Conservation (phyloP, 2,329 filamentous ascomycete genomes). For the Aspergillus niger region DNA sequence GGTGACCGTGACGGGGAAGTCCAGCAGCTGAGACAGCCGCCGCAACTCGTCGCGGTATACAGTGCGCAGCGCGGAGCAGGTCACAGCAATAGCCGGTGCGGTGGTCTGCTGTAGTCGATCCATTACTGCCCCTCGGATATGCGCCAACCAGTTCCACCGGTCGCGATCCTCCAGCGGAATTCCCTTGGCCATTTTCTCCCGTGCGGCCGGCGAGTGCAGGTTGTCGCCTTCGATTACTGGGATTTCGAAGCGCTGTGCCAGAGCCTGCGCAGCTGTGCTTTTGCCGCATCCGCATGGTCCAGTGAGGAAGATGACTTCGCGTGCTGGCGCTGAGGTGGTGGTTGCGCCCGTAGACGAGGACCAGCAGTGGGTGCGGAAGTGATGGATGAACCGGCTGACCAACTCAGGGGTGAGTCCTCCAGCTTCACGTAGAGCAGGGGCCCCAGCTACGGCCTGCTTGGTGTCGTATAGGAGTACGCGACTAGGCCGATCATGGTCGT, state of each 20-base stretch:
- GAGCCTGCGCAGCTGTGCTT: constrained; percentile 52
- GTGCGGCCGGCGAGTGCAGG: constrained; percentile 53
- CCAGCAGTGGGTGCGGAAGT: constrained; percentile 23
- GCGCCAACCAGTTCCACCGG: constrained; percentile 55
- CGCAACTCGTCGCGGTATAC: constrained; percentile 58
- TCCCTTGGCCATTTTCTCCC: constrained; percentile 54
- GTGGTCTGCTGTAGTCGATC: constrained; percentile 19
- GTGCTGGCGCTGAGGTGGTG: not conserved
- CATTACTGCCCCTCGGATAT: constrained; percentile 27
- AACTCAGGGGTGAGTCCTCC: constrained; percentile 13
- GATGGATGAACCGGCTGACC: constrained; percentile 16
- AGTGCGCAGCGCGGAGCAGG: constrained; percentile 56
- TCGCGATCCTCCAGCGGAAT: constrained; percentile 55
- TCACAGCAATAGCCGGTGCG: constrained; percentile 48
- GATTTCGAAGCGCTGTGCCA: constrained; percentile 43
- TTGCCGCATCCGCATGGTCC: constrained; percentile 58
- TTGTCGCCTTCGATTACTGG: constrained; percentile 52
- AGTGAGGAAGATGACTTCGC: constrained; percentile 41
- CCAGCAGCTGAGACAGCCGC: constrained; percentile 32
- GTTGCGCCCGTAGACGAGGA: not conserved
- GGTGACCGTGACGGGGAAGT: constrained; percentile 31
- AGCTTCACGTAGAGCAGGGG: constrained; percentile 19
- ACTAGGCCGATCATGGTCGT: constrained; percentile 40
- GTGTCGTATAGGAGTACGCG: constrained; percentile 33
- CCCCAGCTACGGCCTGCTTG: constrained; percentile 19